Percentiles rank a stretch among this genome's conserved stretches.
These are phyloP conservation scores for Suillus subalutaceus DNA, from an alignment of 768 basidiomycete species.

Conservation along the genomic window DNA sequence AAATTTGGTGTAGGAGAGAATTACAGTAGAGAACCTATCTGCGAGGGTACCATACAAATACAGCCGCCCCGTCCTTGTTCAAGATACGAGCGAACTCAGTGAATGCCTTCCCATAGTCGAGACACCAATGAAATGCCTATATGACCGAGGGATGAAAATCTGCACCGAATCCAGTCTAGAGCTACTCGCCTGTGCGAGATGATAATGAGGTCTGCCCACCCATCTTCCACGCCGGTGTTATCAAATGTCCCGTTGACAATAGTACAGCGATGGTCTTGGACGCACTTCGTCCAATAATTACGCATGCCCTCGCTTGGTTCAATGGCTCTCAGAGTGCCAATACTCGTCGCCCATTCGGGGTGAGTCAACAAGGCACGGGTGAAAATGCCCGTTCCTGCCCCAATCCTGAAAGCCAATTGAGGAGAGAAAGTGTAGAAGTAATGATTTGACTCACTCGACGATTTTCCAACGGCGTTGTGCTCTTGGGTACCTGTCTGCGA, in stretches of 20 bases:
- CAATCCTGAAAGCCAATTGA: slow-evolving; percentile 52
- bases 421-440: neutral
- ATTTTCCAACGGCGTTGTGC: slow-evolving; percentile 53
- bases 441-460: slow-evolving; percentile 58
- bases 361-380: slow-evolving; percentile 78
- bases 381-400: slow-evolving; percentile 88
- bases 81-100: slow-evolving; percentile 58
- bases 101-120: slow-evolving; percentile 76
- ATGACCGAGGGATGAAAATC: neutral
- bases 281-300: slow-evolving; percentile 18
- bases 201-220: slow-evolving; percentile 80
- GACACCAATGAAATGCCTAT: slow-evolving; percentile 95
- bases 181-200: slow-evolving; percentile 66
- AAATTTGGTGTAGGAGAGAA: neutral
- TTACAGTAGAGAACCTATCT: slow-evolving; percentile 52
- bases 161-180: slow-evolving; percentile 28
- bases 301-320: slow-evolving; percentile 93
- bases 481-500: slow-evolving; percentile 49
- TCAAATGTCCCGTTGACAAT: slow-evolving; percentile 72
- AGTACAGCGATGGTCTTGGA: slow-evolving; percentile 28
- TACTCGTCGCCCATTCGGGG: slow-evolving; percentile 42
- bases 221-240: slow-evolving; percentile 55
- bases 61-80: slow-evolving; percentile 68
- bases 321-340: slow-evolving; percentile 63
- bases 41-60: slow-evolving; percentile 90